A percentile compares a stretch with the other conserved stretches of the same genome.
Conservation (phyloP, 2,329 filamentous ascomycete species). For the Fusarium beomiforme region DNA sequence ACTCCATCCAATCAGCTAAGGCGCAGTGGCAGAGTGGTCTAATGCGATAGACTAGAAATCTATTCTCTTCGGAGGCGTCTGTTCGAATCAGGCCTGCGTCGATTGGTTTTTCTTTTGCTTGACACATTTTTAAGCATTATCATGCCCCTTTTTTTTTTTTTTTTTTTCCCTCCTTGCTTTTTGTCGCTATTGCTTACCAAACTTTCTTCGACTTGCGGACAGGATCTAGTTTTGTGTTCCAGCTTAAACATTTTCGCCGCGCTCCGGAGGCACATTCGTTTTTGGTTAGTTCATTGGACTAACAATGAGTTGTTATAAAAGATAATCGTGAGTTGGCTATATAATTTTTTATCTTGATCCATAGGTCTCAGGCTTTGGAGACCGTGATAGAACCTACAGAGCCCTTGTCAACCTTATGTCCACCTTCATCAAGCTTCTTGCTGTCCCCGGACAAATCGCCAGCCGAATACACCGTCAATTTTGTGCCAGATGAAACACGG, state of each 20-base stretch:
- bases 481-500: not conserved
- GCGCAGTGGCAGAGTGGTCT: slow-evolving; percentile 30
- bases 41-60: slow-evolving; percentile 31
- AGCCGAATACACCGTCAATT: not conserved
- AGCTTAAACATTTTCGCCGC: too few species aligned
- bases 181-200: too few species aligned
- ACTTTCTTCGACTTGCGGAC: too few species aligned
- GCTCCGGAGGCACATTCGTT: too few species aligned
- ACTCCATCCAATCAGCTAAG: slow-evolving; percentile 3
- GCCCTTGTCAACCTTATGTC: not conserved
- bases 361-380: not conserved
- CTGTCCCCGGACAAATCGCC: not conserved
- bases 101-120: slow-evolving; percentile 1
- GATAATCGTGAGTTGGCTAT: not conserved
- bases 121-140: too few species aligned
- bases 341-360: accelerated
- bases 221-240: too few species aligned
- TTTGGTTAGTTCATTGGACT: too few species aligned
- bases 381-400: not conserved
- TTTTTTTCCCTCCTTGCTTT: too few species aligned
- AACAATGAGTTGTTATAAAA: too few species aligned
- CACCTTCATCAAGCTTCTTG: not conserved
- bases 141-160: too few species aligned
- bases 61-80: slow-evolving; percentile 29
- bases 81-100: slow-evolving; percentile 30